Percentiles rank a stretch among this genome's conserved stretches.
phyloP scores from a whole-genome alignment of 2,329 filamentous ascomycete genomes.

The Diaporthe sp. region DNA sequence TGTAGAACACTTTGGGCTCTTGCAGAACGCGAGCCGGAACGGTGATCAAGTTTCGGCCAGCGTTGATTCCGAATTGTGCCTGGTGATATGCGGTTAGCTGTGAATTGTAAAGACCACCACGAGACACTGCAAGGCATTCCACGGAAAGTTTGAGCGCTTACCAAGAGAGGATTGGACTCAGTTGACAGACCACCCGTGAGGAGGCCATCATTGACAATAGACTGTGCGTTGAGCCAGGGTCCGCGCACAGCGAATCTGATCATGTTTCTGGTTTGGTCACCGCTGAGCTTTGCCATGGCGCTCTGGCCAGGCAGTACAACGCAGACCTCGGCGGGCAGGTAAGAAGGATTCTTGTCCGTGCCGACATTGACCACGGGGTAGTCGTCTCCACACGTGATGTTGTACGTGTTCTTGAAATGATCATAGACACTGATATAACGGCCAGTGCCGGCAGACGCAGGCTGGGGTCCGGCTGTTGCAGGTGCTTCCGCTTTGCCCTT shows the following conservation, averaged over 20 bases:
- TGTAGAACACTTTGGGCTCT: conserved; percentile 68
- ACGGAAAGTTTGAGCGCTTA: conserved; percentile 43
- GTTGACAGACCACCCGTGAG: conserved; percentile 61
- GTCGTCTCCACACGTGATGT: conserved; percentile 47
- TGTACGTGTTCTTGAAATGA: conserved; percentile 61
- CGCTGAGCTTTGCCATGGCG: conserved; percentile 60
- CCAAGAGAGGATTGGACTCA: conserved; percentile 54
- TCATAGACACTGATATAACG: conserved; percentile 66
- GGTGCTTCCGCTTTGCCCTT: conserved; percentile 15
- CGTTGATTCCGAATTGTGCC: conserved; percentile 59
- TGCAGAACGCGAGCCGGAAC: conserved; percentile 73
- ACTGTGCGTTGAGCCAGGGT: conserved; percentile 68
- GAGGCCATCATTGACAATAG: conserved; percentile 67
- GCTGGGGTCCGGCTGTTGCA: conserved; percentile 22
- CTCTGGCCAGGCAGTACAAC: conserved; percentile 68
- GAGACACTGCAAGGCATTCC: conserved; percentile 6
- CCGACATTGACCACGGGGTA: conserved; percentile 73
- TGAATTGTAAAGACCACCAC: conserved; percentile 53
- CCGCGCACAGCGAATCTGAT: conserved; percentile 71
- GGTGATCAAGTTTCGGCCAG: conserved; percentile 67
- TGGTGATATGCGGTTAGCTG: conserved; percentile 47
- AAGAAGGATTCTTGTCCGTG: conserved; percentile 64
- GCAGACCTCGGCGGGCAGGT: conserved; percentile 72
- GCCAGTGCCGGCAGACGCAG: conserved; percentile 21
- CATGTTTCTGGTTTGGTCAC: conserved; percentile 70